These are phyloP conservation scores for Capsaspora owczarzaki DNA, from an alignment of 78 protist genomes.

Conservation along the genomic window DNA sequence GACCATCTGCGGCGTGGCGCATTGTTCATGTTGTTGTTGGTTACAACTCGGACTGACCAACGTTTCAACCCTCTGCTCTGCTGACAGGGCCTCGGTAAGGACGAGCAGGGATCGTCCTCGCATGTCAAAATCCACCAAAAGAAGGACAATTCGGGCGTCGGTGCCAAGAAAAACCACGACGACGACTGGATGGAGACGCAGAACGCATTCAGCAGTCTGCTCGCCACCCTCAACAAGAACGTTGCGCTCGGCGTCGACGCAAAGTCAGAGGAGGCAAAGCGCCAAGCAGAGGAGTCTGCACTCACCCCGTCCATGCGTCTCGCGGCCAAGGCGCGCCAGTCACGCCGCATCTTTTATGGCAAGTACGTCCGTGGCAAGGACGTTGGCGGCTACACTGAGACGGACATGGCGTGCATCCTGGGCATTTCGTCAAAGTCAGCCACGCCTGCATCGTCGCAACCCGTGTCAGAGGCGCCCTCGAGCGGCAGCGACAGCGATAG, in stretches of 20 bases:
- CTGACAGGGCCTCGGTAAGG: background rate
- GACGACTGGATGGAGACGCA: slow-evolving; percentile 1
- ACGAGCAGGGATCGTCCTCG: background rate
- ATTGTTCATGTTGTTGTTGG: too few species aligned
- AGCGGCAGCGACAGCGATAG: too few species aligned
- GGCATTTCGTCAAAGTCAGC: background rate
- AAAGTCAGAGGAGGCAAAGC: background rate
- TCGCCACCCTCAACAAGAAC: background rate
- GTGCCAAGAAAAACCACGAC: background rate
- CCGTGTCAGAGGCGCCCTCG: too few species aligned
- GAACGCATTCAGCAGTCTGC: background rate
- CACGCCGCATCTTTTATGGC: background rate
- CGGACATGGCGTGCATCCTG: background rate
- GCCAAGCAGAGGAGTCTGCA: background rate
- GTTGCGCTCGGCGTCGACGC: background rate
- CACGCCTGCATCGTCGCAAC: background rate
- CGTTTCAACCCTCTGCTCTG: too few species aligned
- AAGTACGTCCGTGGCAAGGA: background rate
- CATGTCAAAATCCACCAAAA: background rate
- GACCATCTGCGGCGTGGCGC: too few species aligned
- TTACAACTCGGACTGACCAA: too few species aligned
- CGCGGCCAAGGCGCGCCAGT: background rate
- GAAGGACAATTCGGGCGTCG: background rate
- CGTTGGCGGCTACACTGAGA: background rate
- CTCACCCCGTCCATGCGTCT: too few species aligned